These are phyloP conservation scores for Botrytis squamosa DNA, from an alignment of 2,329 filamentous ascomycete genomes.

Conservation along the genomic window DNA sequence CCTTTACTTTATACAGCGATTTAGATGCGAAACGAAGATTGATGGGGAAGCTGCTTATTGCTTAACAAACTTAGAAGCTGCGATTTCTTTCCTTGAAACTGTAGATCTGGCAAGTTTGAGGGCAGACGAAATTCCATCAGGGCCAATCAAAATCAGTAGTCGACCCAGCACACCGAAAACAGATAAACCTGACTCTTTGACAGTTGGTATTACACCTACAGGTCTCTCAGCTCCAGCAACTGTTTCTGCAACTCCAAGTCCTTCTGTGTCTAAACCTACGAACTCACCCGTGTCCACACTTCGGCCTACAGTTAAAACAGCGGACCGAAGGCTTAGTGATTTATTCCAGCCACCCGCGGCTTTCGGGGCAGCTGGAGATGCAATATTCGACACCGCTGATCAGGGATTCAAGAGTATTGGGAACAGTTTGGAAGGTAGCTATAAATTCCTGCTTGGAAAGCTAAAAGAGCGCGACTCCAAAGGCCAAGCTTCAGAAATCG, in stretches of 20 bases:
- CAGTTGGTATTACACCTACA: slow-evolving; percentile 39
- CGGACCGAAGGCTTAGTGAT: slow-evolving; percentile 78
- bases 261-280: slow-evolving; percentile 40
- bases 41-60: slow-evolving; percentile 96
- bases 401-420: slow-evolving; percentile 91
- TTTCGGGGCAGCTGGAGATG: slow-evolving; percentile 78
- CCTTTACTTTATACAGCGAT: slow-evolving; percentile 89
- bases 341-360: slow-evolving; percentile 82
- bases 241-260: slow-evolving; percentile 32
- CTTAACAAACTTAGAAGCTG: slow-evolving; percentile 90
- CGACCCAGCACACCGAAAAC: slow-evolving; percentile 48
- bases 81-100: slow-evolving; percentile 90
- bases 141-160: slow-evolving; percentile 58
- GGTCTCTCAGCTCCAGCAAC: slow-evolving; percentile 28
- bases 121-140: slow-evolving; percentile 71
- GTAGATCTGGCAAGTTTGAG: slow-evolving; percentile 89
- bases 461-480: slow-evolving; percentile 68
- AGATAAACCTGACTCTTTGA: slow-evolving; percentile 33
- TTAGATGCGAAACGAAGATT: slow-evolving; percentile 80
- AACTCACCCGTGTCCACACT: slow-evolving; percentile 38
- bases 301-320: slow-evolving; percentile 43
- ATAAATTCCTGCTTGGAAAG: slow-evolving; percentile 88
- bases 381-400: slow-evolving; percentile 83
- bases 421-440: slow-evolving; percentile 84
- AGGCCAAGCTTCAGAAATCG: slow-evolving; percentile 50